These are phyloP conservation scores for Bruguiera parviflora DNA, from an alignment of 345 rosid species.

Conservation along the genomic window DNA sequence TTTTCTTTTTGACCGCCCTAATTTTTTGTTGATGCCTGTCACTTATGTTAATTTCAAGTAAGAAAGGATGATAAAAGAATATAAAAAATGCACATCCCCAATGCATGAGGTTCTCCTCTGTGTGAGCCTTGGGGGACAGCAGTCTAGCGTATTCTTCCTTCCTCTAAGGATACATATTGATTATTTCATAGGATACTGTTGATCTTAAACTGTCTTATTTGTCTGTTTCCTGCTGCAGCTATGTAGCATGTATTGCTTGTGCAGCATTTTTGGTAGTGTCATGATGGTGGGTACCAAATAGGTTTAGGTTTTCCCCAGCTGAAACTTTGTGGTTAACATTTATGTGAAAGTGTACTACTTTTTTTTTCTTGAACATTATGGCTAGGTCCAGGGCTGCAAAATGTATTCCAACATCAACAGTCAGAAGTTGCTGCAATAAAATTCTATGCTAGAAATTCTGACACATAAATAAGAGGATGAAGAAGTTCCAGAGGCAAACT, in stretches of 20 bases:
- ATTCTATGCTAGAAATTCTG: not conserved
- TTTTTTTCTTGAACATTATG: not conserved
- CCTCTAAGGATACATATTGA: not conserved
- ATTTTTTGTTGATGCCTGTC: constrained; percentile 5
- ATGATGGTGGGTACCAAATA: not conserved
- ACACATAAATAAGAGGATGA: not conserved
- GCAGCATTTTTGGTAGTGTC: not conserved
- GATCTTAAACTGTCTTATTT: not conserved
- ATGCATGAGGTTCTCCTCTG: too few relatives aligned
- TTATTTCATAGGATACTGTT: not conserved
- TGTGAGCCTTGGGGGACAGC: too few relatives aligned
- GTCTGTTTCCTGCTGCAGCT: not conserved
- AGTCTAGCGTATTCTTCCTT: constrained; percentile 6
- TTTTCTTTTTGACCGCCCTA: constrained; percentile 1
- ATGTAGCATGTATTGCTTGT: not conserved
- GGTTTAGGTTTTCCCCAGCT: too few relatives aligned
- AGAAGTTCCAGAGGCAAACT: not conserved
- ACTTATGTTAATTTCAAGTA: not conserved
- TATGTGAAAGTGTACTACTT: too few relatives aligned
- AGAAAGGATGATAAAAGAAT: too few relatives aligned
- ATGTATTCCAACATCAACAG: not conserved
- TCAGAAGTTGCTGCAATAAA: not conserved
- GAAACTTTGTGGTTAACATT: too few relatives aligned
- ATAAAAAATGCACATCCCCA: too few relatives aligned
- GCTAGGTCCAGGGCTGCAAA: not conserved